phyloP scores from a whole-genome alignment of 192 early-diverging fungal species.

The Pilobolus umbonatus region DNA sequence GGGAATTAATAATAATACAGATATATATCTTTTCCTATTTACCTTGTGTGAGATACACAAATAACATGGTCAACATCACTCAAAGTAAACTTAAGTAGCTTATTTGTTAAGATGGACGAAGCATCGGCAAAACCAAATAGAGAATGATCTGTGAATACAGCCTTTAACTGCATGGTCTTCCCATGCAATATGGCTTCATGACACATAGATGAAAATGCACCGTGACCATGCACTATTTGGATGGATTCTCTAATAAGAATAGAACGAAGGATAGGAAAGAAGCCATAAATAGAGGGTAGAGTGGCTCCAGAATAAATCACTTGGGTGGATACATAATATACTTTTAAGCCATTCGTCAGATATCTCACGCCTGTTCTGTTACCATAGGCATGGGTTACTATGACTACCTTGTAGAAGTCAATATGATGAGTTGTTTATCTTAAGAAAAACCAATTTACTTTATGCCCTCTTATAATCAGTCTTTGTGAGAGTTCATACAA shows the following conservation, averaged over 20 bases:
- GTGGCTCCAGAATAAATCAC: constrained; percentile 83
- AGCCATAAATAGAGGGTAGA: constrained; percentile 85
- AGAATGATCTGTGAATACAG: constrained; percentile 96
- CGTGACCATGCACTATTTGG: constrained; percentile 95
- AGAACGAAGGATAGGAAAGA: constrained; percentile 89
- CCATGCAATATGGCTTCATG: constrained; percentile 96
- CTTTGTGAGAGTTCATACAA: constrained; percentile 87
- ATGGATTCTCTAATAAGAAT: constrained; percentile 90
- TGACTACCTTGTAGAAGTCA: no score
- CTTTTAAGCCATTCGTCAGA: constrained; percentile 88
- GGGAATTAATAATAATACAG: not conserved
- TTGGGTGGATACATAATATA: constrained; percentile 88
- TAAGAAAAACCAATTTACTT: constrained; percentile 42
- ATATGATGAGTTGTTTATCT: not conserved
- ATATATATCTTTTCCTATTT: not conserved
- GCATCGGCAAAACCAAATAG: constrained; percentile 96
- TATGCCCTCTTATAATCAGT: constrained; percentile 88
- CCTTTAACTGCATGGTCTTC: constrained; percentile 89
- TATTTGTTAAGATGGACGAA: constrained; percentile 90
- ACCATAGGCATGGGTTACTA: constrained; percentile 91
- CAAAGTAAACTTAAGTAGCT: constrained; percentile 93
- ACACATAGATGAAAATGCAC: constrained; percentile 90
- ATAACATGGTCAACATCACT: constrained; percentile 97
- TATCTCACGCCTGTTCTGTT: constrained; percentile 81
- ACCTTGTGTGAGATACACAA: constrained; percentile 96